phyloP scores from a whole-genome alignment of 306 rosid species.

The Dryas alaskensis region DNA sequence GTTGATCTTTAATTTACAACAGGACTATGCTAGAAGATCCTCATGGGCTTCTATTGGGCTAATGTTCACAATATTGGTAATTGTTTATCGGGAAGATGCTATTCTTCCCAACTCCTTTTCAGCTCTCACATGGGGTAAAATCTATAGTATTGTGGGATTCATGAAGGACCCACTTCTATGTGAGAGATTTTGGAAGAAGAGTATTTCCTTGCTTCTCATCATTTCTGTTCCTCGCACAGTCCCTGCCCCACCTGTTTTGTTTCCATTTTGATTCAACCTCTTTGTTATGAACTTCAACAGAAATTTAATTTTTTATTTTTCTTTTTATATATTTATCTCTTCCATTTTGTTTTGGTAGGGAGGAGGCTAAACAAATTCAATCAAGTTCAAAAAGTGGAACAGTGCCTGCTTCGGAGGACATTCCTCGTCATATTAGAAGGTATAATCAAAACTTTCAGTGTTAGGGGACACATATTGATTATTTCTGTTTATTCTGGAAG shows the following conservation, averaged over 20 bases:
- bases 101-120: neutral
- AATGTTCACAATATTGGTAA: neutral
- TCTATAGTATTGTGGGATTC: slow-evolving; percentile 4
- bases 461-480: neutral
- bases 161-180: too few species aligned
- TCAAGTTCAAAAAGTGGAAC: slow-evolving; percentile 28
- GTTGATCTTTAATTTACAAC: neutral
- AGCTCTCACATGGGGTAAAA: neutral
- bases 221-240: neutral
- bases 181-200: too few species aligned
- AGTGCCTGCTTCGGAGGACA: slow-evolving; percentile 33
- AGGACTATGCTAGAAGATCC: neutral
- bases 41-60: neutral
- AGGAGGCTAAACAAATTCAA: slow-evolving; percentile 66
- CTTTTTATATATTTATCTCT: neutral
- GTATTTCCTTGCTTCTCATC: neutral
- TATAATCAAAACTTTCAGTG: slow-evolving; percentile 19
- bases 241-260: neutral
- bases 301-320: neutral
- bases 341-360: slow-evolving; percentile 35
- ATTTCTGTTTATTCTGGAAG: neutral
- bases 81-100: neutral
- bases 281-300: neutral
- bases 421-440: slow-evolving; percentile 58
- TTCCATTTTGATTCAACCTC: neutral